Evolutionary conservation across 2,329 filamentous ascomycete species (phyloP).

Genomic region (Sarocladium brachiariae): DNA sequence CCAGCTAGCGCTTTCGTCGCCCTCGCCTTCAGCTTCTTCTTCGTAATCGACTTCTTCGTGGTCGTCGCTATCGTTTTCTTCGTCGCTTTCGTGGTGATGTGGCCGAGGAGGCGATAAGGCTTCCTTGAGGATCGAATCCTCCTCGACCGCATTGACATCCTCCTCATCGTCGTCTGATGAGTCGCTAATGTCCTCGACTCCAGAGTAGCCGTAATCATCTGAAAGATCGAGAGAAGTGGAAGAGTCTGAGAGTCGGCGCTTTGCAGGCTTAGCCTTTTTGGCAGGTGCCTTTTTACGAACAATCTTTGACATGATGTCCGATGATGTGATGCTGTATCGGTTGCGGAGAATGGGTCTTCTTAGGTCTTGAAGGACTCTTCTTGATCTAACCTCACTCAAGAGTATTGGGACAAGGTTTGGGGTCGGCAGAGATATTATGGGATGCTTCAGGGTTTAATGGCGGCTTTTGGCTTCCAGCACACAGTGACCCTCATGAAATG

Average conservation of each 20-base stretch:
- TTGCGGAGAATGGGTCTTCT: neutral
- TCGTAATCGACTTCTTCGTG: slow-evolving; percentile 31
- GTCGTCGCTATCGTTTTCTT: slow-evolving; percentile 32
- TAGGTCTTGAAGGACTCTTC: too few relatives aligned
- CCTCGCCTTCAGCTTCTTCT: slow-evolving; percentile 29
- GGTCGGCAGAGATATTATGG: too few relatives aligned
- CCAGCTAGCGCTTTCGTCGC: slow-evolving; percentile 43
- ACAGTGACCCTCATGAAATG: slow-evolving; percentile 3
- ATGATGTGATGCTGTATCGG: too few relatives aligned
- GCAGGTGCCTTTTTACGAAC: slow-evolving; percentile 6
- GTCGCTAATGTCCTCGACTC: slow-evolving; percentile 72
- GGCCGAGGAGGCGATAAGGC: slow-evolving; percentile 30
- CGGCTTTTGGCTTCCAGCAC: neutral
- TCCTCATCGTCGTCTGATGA: slow-evolving; percentile 72
- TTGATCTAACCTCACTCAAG: too few relatives aligned
- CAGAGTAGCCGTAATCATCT: slow-evolving; percentile 67
- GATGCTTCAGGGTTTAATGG: neutral
- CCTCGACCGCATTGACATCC: slow-evolving; percentile 71
- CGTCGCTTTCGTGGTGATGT: slow-evolving; percentile 26
- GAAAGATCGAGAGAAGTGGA: slow-evolving; percentile 54
- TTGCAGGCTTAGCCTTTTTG: slow-evolving; percentile 19
- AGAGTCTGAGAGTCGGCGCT: slow-evolving; percentile 42
- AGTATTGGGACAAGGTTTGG: neutral
- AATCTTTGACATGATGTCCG: neutral
- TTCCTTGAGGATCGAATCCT: slow-evolving; percentile 57